Evolutionary conservation across 257 asterid species (phyloP).

Genomic region (Parsonsia alboflavescens): DNA sequence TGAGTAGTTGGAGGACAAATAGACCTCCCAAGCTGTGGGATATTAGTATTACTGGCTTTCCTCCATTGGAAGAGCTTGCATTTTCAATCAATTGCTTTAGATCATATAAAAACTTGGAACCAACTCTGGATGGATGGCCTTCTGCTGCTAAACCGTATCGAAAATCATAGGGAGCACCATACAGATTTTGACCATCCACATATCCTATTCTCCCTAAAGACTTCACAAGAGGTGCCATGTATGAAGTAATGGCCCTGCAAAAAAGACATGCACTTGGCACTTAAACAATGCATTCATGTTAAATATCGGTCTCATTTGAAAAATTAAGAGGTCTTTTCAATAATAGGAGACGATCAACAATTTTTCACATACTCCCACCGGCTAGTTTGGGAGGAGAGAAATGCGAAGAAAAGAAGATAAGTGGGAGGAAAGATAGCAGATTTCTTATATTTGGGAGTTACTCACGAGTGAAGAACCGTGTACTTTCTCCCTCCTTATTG

Average conservation of each 20-base stretch:
- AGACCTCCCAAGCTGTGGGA: slow-evolving; percentile 82
- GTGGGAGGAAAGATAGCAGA: no score
- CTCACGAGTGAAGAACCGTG: no score
- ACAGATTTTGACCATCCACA: slow-evolving; percentile 44
- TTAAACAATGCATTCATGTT: neutral
- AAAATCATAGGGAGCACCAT: slow-evolving; percentile 90
- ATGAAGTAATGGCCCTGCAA: slow-evolving; percentile 53
- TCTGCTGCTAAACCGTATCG: slow-evolving; percentile 69
- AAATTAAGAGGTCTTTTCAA: no score
- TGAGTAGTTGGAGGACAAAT: slow-evolving; percentile 55
- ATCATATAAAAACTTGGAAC: slow-evolving; percentile 46
- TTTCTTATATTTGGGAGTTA: no score
- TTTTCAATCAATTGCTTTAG: slow-evolving; percentile 48
- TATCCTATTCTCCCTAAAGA: slow-evolving; percentile 63
- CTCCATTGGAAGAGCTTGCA: slow-evolving; percentile 47
- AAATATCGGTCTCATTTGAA: no score
- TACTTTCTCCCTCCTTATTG: no score
- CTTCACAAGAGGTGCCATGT: slow-evolving; percentile 67
- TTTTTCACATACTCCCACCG: no score
- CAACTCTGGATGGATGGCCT: slow-evolving; percentile 57
- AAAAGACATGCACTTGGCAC: neutral
- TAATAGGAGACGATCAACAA: no score
- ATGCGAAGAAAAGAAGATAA: no score
- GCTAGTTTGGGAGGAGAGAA: no score
- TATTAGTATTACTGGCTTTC: slow-evolving; percentile 53